Evolutionary conservation across 2,329 filamentous ascomycete genomes (phyloP), one percentile per base, ranked within the genome.

Genomic region (Fusarium musae): DNA sequence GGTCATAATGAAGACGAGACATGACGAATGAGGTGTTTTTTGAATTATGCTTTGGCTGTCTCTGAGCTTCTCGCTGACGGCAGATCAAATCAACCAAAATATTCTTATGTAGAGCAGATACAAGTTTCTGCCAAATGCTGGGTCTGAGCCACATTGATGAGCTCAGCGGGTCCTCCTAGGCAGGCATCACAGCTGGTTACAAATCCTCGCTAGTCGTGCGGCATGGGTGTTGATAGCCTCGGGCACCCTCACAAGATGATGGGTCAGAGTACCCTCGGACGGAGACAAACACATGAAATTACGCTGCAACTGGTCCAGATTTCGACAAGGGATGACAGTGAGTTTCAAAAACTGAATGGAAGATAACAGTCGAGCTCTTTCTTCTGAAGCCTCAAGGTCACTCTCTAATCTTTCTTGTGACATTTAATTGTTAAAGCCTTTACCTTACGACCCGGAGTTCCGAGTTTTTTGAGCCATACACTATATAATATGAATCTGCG

Each of bases 381-480:
- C 6, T 13, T 40, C 39, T 40, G 12, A 21, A 40, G 19, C 9
- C 19, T n/a, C 19, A 40, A 40, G 4, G 12, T n/a, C 19, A 13
- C 11, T 12, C 19, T 40, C 21, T 21, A 13, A 9, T 40, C 7
- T 13, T 19, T 9, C 39, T 9, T 21, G 19, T 1, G 8, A 13
- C 12, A 40, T 19, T 40, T 21, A 0, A 9, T 13, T 40, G 4
- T 3, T 11, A 9, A 40, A 13, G 1, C 5, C 12, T 40, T 40
- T 40, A 40, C 39, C 4, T 8, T n/a, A n/a, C 11, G 1, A 6
- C 39, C 1, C 12, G 4, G 12, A 40, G 7, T 9, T 1, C 1
- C 19, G 12, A 40, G 1, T 9, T 40, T 1, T n/a, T 11, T 40
- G 39, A 40, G 5, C n/a, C n/a, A 13, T n/a, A 9, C 1, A 40